These are phyloP conservation scores for Brassica hybrid DNA, from an alignment of 441 rosid species.

Conservation along the genomic window DNA sequence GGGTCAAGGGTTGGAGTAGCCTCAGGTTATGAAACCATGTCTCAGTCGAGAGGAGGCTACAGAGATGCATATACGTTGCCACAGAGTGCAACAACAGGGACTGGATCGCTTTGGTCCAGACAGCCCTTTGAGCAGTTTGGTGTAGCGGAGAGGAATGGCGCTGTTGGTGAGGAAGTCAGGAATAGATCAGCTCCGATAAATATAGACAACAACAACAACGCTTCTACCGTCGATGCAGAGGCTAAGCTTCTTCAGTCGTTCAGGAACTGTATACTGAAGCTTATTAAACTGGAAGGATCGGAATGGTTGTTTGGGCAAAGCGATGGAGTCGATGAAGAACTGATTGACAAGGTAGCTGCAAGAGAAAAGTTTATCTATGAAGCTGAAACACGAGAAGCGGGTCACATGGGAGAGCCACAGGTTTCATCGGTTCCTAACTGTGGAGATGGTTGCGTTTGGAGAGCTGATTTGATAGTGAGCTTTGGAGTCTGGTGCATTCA, in stretches of 20 bases:
- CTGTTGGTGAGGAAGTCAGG: conserved; percentile 59
- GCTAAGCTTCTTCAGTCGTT: conserved; percentile 83
- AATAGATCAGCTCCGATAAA: conserved; percentile 51
- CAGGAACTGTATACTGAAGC: conserved; percentile 78
- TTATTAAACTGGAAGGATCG: conserved; percentile 89
- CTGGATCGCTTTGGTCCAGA: conserved; percentile 91
- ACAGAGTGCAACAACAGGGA: conserved; percentile 49
- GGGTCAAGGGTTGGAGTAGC: conserved; percentile 58
- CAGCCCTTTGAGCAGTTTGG: conserved; percentile 99
- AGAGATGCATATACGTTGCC: conserved; percentile 51
- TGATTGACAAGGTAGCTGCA: conserved; percentile 89
- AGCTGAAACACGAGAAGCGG: conserved; percentile 71
- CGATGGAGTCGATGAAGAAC: conserved; percentile 89
- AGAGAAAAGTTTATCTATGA: conserved; percentile 81
- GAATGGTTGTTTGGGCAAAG: conserved; percentile 93
- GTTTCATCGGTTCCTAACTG: conserved; percentile 87
- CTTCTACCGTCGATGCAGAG: conserved; percentile 65
- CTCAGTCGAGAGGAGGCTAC: conserved; percentile 58
- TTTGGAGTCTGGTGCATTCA: conserved; percentile 99
- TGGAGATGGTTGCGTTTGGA: conserved; percentile 95
- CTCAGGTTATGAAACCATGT: conserved; percentile 53
- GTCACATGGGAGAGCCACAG: conserved; percentile 54
- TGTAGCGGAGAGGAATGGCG: conserved; percentile 65
- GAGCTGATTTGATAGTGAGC: conserved; percentile 75
- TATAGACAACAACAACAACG: conserved; percentile 50